Evolutionary conservation across 2,329 filamentous ascomycete genomes (phyloP).

Genomic region (Neofusicoccum parvum): DNA sequence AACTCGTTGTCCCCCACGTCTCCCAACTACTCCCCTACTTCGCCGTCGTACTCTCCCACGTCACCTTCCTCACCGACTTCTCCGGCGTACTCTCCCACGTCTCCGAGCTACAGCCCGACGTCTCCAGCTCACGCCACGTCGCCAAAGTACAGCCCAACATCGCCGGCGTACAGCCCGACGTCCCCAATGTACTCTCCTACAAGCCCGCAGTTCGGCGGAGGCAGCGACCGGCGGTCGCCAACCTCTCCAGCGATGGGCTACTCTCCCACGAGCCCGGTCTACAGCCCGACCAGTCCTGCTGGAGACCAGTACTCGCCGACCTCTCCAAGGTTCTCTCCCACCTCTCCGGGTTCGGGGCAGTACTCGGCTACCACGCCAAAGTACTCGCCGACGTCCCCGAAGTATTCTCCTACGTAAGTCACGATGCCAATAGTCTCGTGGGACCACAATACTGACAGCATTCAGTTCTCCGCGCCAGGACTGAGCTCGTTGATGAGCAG

Average conservation of each 20-base stretch:
- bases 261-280: constrained; percentile 66
- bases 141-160: constrained; percentile 63
- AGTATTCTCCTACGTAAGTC: constrained; percentile 52
- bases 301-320: constrained; percentile 54
- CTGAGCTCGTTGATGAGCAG: not conserved
- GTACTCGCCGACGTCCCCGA: constrained; percentile 48
- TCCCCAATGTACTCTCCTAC: constrained; percentile 57
- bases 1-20: constrained; percentile 48
- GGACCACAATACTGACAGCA: not conserved
- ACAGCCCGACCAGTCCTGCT: constrained; percentile 58
- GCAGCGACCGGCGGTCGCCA: constrained; percentile 42
- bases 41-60: constrained; percentile 74
- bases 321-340: constrained; percentile 38
- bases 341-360: constrained; percentile 37
- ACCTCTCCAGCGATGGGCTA: constrained; percentile 66
- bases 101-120: constrained; percentile 62
- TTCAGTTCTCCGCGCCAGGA: constrained; percentile 16
- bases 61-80: constrained; percentile 60
- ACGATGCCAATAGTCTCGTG: constrained; percentile 22
- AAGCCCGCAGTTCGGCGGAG: constrained; percentile 47
- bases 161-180: constrained; percentile 60
- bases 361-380: constrained; percentile 44
- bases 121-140: constrained; percentile 58
- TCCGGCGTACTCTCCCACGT: constrained; percentile 57
- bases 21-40: constrained; percentile 64